phyloP scores from a whole-genome alignment of 306 rosid species.

The Cucurbita moschata region DNA sequence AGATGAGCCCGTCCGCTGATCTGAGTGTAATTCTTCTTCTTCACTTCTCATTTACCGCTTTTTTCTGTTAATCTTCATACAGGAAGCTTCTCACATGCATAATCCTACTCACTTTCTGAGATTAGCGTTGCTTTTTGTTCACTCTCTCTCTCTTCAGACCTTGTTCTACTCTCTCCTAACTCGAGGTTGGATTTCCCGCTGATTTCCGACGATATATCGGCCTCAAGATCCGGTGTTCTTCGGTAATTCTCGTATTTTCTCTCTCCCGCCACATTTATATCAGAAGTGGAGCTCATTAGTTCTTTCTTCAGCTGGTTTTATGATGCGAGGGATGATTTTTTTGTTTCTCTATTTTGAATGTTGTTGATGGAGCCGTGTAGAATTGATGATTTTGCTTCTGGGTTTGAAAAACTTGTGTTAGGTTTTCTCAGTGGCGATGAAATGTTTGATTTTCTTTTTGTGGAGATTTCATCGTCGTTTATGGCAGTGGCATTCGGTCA shows the following conservation, averaged over 20 bases:
- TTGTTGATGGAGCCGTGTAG: neutral
- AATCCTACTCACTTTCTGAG: neutral
- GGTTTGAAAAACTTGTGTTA: neutral
- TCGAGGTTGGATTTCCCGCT: neutral
- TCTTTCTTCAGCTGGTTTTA: neutral
- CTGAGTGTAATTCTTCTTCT: neutral
- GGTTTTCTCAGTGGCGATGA: neutral
- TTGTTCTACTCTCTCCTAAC: neutral
- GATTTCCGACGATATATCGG: neutral
- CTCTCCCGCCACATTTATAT: neutral
- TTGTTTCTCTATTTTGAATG: neutral
- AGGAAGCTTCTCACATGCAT: neutral
- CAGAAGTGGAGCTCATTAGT: neutral
- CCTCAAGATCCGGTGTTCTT: neutral
- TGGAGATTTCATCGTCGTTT: constrained; percentile 2
- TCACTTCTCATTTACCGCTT: neutral
- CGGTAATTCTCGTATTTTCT: neutral
- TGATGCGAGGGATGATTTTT: neutral
- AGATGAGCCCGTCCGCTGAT: neutral
- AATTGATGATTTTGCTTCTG: neutral
- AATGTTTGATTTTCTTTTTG: neutral
- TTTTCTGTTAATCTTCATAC: neutral
- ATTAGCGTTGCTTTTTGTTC: neutral
- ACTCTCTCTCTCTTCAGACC: constrained; percentile 2
- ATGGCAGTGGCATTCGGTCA: neutral